phyloP scores from a whole-genome alignment of 495 filamentous ascomycete genomes.

The Penicillium argentinense region DNA sequence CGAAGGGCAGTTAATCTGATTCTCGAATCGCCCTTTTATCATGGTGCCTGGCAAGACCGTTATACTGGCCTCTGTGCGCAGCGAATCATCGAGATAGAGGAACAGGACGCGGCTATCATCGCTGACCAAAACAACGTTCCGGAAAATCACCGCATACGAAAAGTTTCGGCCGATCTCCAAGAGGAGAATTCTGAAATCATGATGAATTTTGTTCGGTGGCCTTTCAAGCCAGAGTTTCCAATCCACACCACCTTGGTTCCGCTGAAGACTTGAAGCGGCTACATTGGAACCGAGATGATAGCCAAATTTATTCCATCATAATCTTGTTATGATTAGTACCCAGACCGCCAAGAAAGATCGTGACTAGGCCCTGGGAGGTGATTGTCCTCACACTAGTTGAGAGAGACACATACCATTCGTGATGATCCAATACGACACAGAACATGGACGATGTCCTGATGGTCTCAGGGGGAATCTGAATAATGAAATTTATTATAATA shows the following conservation, averaged over 20 bases:
- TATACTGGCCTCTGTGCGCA: conserved; percentile 9
- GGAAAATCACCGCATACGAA: conserved; percentile 1
- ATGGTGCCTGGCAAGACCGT: conserved; percentile 6
- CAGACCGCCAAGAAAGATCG: too few relatives aligned
- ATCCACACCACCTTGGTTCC: neutral
- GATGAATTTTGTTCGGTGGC: conserved; percentile 3
- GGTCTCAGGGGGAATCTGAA: too few relatives aligned
- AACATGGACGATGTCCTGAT: too few relatives aligned
- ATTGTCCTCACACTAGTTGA: too few relatives aligned
- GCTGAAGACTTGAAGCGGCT: too few relatives aligned
- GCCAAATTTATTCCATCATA: too few relatives aligned
- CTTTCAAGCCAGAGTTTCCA: neutral
- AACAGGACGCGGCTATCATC: neutral
- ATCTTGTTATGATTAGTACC: too few relatives aligned
- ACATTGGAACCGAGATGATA: neutral
- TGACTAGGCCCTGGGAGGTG: too few relatives aligned
- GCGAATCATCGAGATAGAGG: conserved; percentile 8
- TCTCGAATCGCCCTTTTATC: conserved; percentile 1
- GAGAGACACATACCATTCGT: too few relatives aligned
- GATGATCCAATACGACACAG: too few relatives aligned
- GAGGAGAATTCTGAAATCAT: neutral
- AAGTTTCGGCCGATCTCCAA: conserved; percentile 7
- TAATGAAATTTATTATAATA: too few relatives aligned
- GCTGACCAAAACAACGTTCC: neutral
- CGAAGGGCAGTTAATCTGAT: conserved; percentile 1